These are phyloP conservation scores for Dichomitus squalens DNA, from an alignment of 1,284 basidiomycete genomes.

Conservation along the genomic window DNA sequence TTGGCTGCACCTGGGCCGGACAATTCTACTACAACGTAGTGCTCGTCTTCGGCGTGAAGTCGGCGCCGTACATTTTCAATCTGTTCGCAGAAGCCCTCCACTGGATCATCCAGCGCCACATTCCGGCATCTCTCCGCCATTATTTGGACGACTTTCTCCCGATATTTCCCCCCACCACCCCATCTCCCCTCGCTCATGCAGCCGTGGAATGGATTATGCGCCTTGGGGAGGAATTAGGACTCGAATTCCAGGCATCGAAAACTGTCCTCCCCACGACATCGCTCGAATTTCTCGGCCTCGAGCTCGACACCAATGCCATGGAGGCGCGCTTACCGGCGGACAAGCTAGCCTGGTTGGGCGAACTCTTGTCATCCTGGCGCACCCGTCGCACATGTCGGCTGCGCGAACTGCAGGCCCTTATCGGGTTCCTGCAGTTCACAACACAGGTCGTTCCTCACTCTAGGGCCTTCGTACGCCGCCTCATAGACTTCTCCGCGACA, in stretches of 20 bases:
- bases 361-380: neutral
- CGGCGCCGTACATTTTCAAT: slow-evolving; percentile 44
- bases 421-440: slow-evolving; percentile 9
- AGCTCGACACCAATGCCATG: slow-evolving; percentile 9
- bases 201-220: slow-evolving; percentile 4
- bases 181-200: neutral
- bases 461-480: slow-evolving; percentile 1
- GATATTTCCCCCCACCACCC: neutral
- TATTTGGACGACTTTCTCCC: slow-evolving; percentile 11
- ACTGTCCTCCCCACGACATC: neutral
- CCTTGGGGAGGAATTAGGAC: slow-evolving; percentile 2
- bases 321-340: slow-evolving; percentile 5
- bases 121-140: slow-evolving; percentile 1
- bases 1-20: slow-evolving; percentile 37
- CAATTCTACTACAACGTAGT: slow-evolving; percentile 35
- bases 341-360: slow-evolving; percentile 4
- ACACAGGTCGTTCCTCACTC: slow-evolving; percentile 8
- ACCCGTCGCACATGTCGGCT: neutral
- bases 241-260: slow-evolving; percentile 4
- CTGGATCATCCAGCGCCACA: slow-evolving; percentile 34
- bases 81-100: slow-evolving; percentile 38
- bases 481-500: slow-evolving; percentile 2
- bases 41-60: slow-evolving; percentile 24
- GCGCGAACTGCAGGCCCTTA: slow-evolving; percentile 6
- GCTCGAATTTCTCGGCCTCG: slow-evolving; percentile 9